These are phyloP conservation scores for Glycyrrhiza uralensis DNA, from an alignment of 306 rosid genomes.

Conservation along the genomic window DNA sequence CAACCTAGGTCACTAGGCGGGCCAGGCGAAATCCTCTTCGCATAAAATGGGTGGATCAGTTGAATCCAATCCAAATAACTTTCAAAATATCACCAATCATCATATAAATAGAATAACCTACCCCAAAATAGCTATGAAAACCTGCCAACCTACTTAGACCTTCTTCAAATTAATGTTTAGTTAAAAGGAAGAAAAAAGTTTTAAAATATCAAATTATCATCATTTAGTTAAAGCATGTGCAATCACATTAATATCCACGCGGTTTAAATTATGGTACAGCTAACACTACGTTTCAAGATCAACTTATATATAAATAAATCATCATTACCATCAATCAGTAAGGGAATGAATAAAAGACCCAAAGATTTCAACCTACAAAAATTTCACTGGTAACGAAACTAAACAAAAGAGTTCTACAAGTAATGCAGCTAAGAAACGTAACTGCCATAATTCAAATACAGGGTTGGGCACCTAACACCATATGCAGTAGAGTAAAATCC, in stretches of 20 bases:
- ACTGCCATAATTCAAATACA: slow-evolving; percentile 17
- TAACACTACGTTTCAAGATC: too few species aligned
- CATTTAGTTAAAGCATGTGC: neutral
- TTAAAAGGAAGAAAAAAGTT: too few species aligned
- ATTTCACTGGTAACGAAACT: neutral
- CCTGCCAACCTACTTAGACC: neutral
- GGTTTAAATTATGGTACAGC: too few species aligned
- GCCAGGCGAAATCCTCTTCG: neutral
- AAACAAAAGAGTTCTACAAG: neutral
- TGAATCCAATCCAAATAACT: neutral
- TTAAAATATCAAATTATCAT: neutral
- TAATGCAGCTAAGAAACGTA: slow-evolving; percentile 7
- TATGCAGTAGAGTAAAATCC: slow-evolving; percentile 12
- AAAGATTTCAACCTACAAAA: neutral
- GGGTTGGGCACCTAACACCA: slow-evolving; percentile 10
- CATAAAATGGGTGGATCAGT: neutral
- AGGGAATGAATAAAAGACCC: neutral
- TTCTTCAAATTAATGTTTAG: neutral
- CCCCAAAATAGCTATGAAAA: neutral
- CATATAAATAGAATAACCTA: too few species aligned
- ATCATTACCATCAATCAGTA: neutral
- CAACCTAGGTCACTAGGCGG: neutral
- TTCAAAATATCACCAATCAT: neutral
- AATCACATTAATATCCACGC: neutral
- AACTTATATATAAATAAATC: neutral